Base-by-base conservation (phyloP, 192 early-diverging fungal species). In the Ramicandelaber brevisporus region DNA sequence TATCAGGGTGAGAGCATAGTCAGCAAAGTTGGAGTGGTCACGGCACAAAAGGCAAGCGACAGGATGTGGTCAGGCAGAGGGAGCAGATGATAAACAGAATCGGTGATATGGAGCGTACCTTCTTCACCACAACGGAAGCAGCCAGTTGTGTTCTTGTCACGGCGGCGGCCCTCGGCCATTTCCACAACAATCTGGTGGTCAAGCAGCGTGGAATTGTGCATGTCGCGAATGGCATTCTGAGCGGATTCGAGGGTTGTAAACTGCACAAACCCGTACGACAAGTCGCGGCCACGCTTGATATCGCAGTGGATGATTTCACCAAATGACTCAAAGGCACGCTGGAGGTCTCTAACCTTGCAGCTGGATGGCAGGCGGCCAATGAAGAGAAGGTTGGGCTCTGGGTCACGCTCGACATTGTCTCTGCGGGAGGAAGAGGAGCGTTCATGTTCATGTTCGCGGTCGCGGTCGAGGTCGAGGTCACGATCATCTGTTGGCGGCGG, bases 101-200 rank as follows among this genome's bases (percentile, higher is more conserved):
- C n/a, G n/a, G n/a, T 20, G 4, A 26, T 7, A 3, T 10, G 19
- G 3, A 17, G 26, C 43, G 19, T 52, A 45, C 50, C 50, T 34
- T 46, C 50, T 13, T 33, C 21, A 20, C 45, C 41, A 22, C 51
- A 54, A 29, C 51, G 45, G 51, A 54, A 54, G 41, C 51, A 54
- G 26, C 29, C 33, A 26, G 25, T 40, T 20, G 40, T 42, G 26
- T 54, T 38, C 22, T 42, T 44, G 18, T 33, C 40, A 11, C 45
- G 30, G 5, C 45, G 41, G 2, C 45, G 11, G 1, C 35, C 44
- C 25, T 43, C 41, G 26, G 51, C 45, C 24, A 44, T 26, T 31
- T 54, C 45, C 2, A 54, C 51, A 3, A 54, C 51, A 29, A 54
- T 54, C 17, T 23, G 21, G 18, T 48, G 45, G 31, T 45, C 51